Conservation (phyloP, 495 filamentous ascomycete species). For the Aspergillus egyptiacus region DNA sequence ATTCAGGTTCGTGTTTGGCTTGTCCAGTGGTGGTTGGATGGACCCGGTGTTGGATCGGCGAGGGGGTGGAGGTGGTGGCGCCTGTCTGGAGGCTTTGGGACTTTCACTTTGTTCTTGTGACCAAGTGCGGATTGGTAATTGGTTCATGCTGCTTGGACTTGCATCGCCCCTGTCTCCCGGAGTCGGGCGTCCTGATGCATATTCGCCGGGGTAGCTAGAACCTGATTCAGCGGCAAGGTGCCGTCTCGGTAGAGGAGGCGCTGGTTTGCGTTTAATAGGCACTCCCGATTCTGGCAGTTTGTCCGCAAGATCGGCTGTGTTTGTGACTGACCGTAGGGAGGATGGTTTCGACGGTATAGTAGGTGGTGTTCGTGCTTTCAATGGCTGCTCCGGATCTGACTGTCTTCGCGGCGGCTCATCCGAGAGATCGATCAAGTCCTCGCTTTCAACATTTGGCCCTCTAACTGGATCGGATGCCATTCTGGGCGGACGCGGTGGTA, state of each 20-base stretch:
- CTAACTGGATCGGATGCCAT: constrained; percentile 15
- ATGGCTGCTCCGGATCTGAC: constrained; percentile 17
- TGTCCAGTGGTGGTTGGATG: constrained; percentile 1
- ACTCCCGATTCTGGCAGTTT: constrained; percentile 14
- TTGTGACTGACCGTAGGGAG: constrained; percentile 46
- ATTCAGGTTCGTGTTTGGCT: neutral
- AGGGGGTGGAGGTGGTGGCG: constrained; percentile 32
- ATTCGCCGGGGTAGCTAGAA: constrained; percentile 11
- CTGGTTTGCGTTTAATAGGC: constrained; percentile 36
- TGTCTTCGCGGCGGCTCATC: constrained; percentile 36
- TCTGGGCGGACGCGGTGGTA: constrained; percentile 33
- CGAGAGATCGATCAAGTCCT: constrained; percentile 59
- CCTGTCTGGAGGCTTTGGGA: constrained; percentile 19
- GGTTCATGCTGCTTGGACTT: neutral
- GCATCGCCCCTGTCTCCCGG: neutral
- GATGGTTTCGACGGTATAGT: constrained; percentile 63
- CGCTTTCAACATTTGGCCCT: constrained; percentile 37
- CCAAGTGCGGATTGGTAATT: constrained; percentile 1
- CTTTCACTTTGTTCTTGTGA: constrained; percentile 1
- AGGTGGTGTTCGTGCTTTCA: constrained; percentile 37
- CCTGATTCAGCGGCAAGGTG: constrained; percentile 24
- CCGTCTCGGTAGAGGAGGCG: constrained; percentile 41
- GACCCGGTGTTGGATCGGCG: constrained; percentile 30
- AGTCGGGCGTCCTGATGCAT: constrained; percentile 2
- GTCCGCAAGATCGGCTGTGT: constrained; percentile 11